These are phyloP conservation scores for Phytophthora fragariaefolia DNA, from an alignment of 352 stramenopile genomes.

Conservation along the genomic window DNA sequence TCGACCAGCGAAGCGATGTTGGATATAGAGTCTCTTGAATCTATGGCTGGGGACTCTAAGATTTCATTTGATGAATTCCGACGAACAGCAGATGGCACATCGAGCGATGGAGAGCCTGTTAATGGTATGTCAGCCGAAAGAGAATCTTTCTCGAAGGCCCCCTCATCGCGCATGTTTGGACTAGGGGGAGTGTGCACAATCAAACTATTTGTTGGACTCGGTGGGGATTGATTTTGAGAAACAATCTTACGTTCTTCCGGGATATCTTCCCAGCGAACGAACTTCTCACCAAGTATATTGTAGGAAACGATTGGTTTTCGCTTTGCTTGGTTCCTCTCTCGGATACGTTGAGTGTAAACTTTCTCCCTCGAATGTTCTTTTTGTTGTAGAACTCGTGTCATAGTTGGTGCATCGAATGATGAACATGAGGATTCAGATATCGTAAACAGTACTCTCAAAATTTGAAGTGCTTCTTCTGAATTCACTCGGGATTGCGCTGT, in stretches of 20 bases:
- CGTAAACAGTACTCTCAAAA: slow-evolving; percentile 30
- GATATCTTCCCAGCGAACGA: slow-evolving; percentile 52
- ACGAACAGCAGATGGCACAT: neutral
- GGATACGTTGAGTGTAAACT: slow-evolving; percentile 28
- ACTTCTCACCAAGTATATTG: slow-evolving; percentile 75
- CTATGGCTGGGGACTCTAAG: neutral
- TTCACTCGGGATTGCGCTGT: slow-evolving; percentile 33
- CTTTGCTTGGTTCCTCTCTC: slow-evolving; percentile 30
- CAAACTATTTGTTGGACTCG: slow-evolving; percentile 22
- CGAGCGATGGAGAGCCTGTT: neutral
- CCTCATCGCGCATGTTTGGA: slow-evolving; percentile 12
- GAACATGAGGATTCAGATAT: slow-evolving; percentile 5
- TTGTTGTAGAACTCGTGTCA: slow-evolving; percentile 11
- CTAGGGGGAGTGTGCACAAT: slow-evolving; percentile 25
- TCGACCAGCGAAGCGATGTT: neutral
- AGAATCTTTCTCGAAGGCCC: neutral
- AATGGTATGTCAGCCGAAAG: neutral
- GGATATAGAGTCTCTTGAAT: neutral
- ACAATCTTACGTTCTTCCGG: neutral
- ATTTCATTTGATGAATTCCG: neutral
- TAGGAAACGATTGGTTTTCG: slow-evolving; percentile 62
- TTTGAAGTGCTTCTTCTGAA: slow-evolving; percentile 33
- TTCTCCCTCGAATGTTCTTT: slow-evolving; percentile 17
- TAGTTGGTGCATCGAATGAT: slow-evolving; percentile 24
- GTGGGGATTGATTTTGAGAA: slow-evolving; percentile 14